These are phyloP conservation scores for Spergularia bocconei DNA, from an alignment of 148 eudicot genomes.

Conservation along the genomic window DNA sequence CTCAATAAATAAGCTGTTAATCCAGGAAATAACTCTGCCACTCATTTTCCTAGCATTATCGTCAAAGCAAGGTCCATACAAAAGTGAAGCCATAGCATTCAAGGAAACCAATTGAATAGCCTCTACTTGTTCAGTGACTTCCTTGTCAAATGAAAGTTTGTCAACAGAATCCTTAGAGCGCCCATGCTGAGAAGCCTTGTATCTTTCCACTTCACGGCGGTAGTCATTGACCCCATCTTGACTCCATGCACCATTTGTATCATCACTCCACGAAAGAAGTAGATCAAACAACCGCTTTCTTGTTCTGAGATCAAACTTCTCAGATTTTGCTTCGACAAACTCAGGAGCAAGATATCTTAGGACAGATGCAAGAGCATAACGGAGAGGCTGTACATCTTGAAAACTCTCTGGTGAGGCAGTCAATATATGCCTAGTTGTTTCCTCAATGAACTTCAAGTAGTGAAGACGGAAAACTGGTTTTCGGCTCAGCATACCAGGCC, in stretches of 20 bases:
- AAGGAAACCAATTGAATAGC: constrained; percentile 98
- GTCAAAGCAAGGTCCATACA: constrained; percentile 98
- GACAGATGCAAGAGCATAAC: constrained; percentile 91
- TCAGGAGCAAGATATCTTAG: constrained; percentile 94
- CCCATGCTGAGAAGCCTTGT: constrained; percentile 83
- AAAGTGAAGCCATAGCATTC: constrained; percentile 94
- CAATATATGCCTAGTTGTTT: constrained; percentile 71
- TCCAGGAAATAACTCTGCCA: constrained; percentile 94
- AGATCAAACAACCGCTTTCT: constrained; percentile 92
- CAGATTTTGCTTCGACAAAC: constrained; percentile 95
- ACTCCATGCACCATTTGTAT: constrained; percentile 69
- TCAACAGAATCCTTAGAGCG: constrained; percentile 97
- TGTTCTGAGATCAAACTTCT: constrained; percentile 82
- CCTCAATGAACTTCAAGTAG: constrained; percentile 89
- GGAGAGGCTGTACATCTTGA: constrained; percentile 91
- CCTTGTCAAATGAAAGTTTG: constrained; percentile 92
- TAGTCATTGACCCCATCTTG: constrained; percentile 91
- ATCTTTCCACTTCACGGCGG: constrained; percentile 95
- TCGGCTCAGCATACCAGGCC: constrained; percentile 95
- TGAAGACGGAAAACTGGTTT: constrained; percentile 94
- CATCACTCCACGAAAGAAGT: constrained; percentile 94
- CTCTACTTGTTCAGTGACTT: constrained; percentile 89
- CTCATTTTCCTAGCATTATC: constrained; percentile 99
- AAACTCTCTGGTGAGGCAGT: constrained; percentile 69
- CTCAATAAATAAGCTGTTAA: constrained; percentile 91